A percentile compares a stretch with the other conserved stretches of the same genome.
Conservation (phyloP, 208 protist genomes). For the Trypanosoma avium region DNA sequence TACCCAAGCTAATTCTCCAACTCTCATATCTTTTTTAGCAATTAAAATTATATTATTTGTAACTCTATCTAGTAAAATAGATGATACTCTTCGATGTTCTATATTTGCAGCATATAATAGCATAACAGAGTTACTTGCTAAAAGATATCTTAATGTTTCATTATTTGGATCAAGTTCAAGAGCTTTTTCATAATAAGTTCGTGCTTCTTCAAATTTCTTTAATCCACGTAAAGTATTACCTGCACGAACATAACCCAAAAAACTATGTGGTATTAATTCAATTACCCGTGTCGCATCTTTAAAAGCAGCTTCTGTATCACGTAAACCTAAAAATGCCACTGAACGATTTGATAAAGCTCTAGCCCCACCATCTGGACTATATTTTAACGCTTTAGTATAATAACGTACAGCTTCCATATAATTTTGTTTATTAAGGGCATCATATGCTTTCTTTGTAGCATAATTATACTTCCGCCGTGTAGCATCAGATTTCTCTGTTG, state of each 20-base stretch:
- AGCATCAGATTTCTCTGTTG: background rate
- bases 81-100: slow-evolving; percentile 8
- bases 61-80: slow-evolving; percentile 14
- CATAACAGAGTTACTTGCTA: slow-evolving; percentile 55
- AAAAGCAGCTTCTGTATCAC: slow-evolving; percentile 46
- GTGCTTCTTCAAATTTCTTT: slow-evolving; percentile 63
- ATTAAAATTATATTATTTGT: slow-evolving; percentile 17
- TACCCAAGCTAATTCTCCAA: slow-evolving; percentile 16
- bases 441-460: slow-evolving; percentile 65
- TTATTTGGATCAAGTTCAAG: slow-evolving; percentile 45
- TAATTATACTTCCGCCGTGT: slow-evolving; percentile 23
- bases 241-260: slow-evolving; percentile 73
- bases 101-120: slow-evolving; percentile 55
- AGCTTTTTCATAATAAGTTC: slow-evolving; percentile 63
- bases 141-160: slow-evolving; percentile 42
- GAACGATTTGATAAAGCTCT: slow-evolving; percentile 71
- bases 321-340: slow-evolving; percentile 54
- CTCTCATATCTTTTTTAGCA: slow-evolving; percentile 12
- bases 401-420: slow-evolving; percentile 59
- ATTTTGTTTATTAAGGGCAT: slow-evolving; percentile 48
- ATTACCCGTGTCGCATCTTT: slow-evolving; percentile 68
- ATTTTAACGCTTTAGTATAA: slow-evolving; percentile 66
- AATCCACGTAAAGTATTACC: slow-evolving; percentile 75
- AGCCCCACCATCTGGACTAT: slow-evolving; percentile 58
- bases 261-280: slow-evolving; percentile 43